Base-by-base conservation (phyloP, 169 alveolate genomes). In the Cryptosporidium muris region DNA sequence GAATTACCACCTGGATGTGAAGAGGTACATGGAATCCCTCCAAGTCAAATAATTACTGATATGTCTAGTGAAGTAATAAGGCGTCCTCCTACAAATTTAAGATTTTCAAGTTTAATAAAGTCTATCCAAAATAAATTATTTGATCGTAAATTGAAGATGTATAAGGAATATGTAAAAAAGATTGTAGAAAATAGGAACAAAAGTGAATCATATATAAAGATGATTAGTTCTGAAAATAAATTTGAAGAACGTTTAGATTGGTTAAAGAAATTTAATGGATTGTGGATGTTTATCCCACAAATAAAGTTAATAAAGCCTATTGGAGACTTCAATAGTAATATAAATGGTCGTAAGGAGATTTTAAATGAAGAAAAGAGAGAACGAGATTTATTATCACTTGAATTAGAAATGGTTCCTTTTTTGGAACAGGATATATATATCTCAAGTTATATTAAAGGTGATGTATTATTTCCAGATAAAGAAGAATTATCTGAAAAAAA, bases 61-160 rank as follows among this genome's bases (percentile, higher is more conserved):
- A 56, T 74, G 68, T 74, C 85, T 45, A 74, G 85, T 43, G 85
- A 74, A 43, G 85, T 62, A 42, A 56, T 74, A 14, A 37, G 85
- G 2, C 54, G 85, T 34, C 85, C 85, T 8, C 47, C n/a, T 47
- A 40, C 85, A 6, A 66, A 74, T 51, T 68, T 43, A 58, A 25
- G 47, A 5, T 53, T 74, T 14, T 40, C 34, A 37, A 56, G 60
- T 60, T 51, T 63, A 12, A 47, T 56, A 11, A 74, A 74, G 34
- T 66, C 74, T 1, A 9, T 74, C 34, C 54, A 58, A 48, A 74
- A 74, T 51, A 16, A 45, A 16, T 74, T 74, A 48, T 54, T 51
- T 16, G 14, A 48, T 5, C 45, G 85, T 12, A 58, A 58, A 3
- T 66, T 58, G 9, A 74, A 60, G 25, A 74, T 58, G 40, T 74